Percentiles rank a stretch among this genome's conserved stretches.
These are phyloP conservation scores for Trichothecium roseum DNA, from an alignment of 2,329 filamentous ascomycete genomes.

Conservation along the genomic window DNA sequence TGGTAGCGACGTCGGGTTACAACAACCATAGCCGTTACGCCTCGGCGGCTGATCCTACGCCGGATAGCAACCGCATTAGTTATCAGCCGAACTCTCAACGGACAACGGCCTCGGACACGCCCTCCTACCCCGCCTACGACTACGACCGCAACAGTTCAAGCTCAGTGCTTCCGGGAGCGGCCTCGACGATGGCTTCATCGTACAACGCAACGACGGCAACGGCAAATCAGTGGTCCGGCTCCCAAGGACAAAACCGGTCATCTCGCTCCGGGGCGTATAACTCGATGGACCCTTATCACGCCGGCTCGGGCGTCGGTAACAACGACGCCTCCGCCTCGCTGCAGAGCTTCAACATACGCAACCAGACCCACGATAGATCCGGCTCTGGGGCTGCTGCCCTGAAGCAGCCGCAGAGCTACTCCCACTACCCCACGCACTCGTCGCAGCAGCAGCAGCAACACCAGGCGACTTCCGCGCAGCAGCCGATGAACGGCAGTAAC, in stretches of 20 bases:
- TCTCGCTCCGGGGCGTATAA: slow-evolving; percentile 8
- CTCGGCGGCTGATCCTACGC: slow-evolving; percentile 1
- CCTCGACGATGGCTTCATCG: slow-evolving; percentile 10
- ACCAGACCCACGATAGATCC: slow-evolving; percentile 6
- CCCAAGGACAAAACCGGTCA: slow-evolving; percentile 5
- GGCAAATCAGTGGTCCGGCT: slow-evolving; percentile 14
- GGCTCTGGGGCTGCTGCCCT: slow-evolving; percentile 5
- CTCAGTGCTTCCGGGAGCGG: slow-evolving; percentile 11
- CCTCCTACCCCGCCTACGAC: slow-evolving; percentile 11
- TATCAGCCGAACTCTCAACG: slow-evolving; percentile 23
- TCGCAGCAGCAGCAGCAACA: slow-evolving; percentile 8
- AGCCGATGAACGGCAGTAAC: neutral
- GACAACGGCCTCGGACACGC: slow-evolving; percentile 7
- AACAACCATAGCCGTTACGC: slow-evolving; percentile 11
- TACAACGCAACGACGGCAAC: slow-evolving; percentile 9
- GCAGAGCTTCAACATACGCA: slow-evolving; percentile 13
- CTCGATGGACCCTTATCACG: slow-evolving; percentile 2
- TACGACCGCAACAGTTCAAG: slow-evolving; percentile 16
- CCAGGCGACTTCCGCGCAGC: too few species aligned
- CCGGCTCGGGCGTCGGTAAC: too few species aligned
- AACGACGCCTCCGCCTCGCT: slow-evolving; percentile 7
- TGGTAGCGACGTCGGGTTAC: slow-evolving; percentile 8
- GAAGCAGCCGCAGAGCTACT: slow-evolving; percentile 6
- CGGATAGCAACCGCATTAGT: slow-evolving; percentile 10
- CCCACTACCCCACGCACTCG: slow-evolving; percentile 8